Evolutionary conservation across 192 early-diverging fungal genomes (phyloP).

Genomic region (Lobosporangium transversale): DNA sequence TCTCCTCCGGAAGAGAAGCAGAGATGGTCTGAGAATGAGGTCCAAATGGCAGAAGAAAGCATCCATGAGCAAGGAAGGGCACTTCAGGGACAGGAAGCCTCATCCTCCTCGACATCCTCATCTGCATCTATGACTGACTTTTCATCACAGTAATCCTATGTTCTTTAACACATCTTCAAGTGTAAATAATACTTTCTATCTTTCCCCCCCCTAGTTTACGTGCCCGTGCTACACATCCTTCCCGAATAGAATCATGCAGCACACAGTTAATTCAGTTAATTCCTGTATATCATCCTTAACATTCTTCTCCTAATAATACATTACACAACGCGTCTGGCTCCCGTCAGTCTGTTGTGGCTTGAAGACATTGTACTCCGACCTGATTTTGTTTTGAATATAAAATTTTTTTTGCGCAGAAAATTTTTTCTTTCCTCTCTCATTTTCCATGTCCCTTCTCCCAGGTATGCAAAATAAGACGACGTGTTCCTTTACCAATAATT

Average conservation of each 20-base stretch:
- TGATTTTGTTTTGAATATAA: too few relatives aligned
- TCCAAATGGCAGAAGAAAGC: background rate
- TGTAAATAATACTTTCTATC: background rate
- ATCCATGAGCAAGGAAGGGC: background rate
- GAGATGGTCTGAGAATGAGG: constrained; percentile 7
- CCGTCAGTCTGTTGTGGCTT: too few relatives aligned
- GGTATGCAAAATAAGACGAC: too few relatives aligned
- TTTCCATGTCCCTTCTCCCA: too few relatives aligned
- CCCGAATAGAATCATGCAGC: background rate
- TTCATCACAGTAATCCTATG: too few relatives aligned
- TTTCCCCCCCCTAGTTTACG: background rate
- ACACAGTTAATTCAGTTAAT: background rate
- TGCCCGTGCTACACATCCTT: background rate
- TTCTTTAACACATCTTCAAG: background rate
- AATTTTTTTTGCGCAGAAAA: too few relatives aligned
- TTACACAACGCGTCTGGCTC: too few relatives aligned
- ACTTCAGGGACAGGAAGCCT: background rate
- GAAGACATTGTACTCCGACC: too few relatives aligned
- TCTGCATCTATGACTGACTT: too few relatives aligned
- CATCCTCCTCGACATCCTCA: background rate
- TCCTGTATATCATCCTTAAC: too few relatives aligned
- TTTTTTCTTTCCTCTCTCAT: background rate
- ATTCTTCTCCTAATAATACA: too few relatives aligned
- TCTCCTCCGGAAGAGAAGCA: constrained; percentile 38
- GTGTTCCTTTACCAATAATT: too few relatives aligned